phyloP scores from a whole-genome alignment of 208 protist species.

The Porcisia hertigi region DNA sequence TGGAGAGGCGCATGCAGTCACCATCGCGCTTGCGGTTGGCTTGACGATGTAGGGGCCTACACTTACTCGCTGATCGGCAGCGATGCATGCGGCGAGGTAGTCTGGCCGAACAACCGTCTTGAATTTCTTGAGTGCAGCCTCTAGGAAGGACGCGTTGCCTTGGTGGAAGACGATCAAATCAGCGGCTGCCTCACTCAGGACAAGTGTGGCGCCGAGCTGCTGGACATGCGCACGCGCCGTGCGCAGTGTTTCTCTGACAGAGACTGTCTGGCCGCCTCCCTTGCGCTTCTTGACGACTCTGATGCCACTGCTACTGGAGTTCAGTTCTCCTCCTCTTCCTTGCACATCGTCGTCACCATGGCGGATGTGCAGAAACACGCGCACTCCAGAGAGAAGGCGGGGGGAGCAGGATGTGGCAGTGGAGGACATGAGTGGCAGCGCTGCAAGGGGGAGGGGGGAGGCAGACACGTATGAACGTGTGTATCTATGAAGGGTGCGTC shows the following conservation, averaged over 20 bases:
- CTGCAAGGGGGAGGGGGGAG: not conserved
- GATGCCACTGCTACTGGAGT: not conserved
- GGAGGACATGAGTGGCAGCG: not conserved
- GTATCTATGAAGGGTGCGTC: slow-evolving; percentile 3
- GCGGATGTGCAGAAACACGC: slow-evolving; percentile 67
- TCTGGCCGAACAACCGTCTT: slow-evolving; percentile 49
- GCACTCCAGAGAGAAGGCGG: slow-evolving; percentile 42
- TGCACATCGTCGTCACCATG: slow-evolving; percentile 6
- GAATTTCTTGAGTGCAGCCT: slow-evolving; percentile 20
- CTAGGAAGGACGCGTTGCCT: slow-evolving; percentile 38
- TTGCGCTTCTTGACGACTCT: slow-evolving; percentile 4
- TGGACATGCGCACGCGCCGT: slow-evolving; percentile 23
- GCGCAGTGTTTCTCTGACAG: slow-evolving; percentile 16
- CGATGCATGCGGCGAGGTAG: slow-evolving; percentile 51
- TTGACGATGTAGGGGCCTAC: slow-evolving; percentile 25
- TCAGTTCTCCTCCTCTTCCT: not conserved
- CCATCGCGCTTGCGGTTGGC: not conserved
- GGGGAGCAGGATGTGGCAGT: slow-evolving; percentile 1
- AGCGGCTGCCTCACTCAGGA: slow-evolving; percentile 49
- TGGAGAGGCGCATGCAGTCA: not conserved
- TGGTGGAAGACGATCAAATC: slow-evolving; percentile 61
- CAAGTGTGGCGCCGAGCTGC: slow-evolving; percentile 62
- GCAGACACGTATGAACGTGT: not conserved
- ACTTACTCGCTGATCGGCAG: slow-evolving; percentile 24
- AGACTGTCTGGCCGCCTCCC: not conserved